Evolutionary conservation across 495 filamentous ascomycete genomes (phyloP).

Genomic region (Annulohypoxylon moriforme): DNA sequence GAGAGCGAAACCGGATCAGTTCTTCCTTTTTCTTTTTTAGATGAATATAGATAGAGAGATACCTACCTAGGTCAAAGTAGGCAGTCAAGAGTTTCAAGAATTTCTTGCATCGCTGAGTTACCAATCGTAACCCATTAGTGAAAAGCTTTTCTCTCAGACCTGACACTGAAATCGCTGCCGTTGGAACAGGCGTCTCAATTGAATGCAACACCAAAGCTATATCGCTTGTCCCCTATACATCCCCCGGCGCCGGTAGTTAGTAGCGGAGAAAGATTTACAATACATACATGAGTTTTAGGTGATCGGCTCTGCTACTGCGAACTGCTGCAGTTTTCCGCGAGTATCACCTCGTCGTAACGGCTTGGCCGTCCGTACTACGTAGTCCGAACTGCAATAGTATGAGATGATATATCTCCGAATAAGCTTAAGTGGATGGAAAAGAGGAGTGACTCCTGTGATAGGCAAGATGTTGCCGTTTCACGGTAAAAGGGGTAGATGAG

Average conservation of each 20-base stretch:
- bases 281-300: conserved; percentile 25
- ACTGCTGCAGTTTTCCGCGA: conserved; percentile 27
- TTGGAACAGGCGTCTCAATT: conserved; percentile 23
- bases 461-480: conserved; percentile 29
- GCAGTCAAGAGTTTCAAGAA: conserved; percentile 23
- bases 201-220: conserved; percentile 23
- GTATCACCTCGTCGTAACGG: conserved; percentile 10
- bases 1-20: conserved; percentile 33
- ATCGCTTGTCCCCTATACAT: conserved; percentile 9
- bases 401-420: conserved; percentile 42
- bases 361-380: conserved; percentile 11
- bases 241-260: conserved; percentile 18
- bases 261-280: conserved; percentile 15
- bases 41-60: conserved; percentile 2
- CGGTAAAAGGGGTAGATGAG: conserved; percentile 34
- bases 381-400: conserved; percentile 29
- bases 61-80: conserved; percentile 6
- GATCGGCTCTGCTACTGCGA: conserved; percentile 25
- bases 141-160: conserved; percentile 6
- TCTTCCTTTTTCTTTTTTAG: conserved; percentile 7
- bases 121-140: conserved; percentile 29
- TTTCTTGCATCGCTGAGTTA: conserved; percentile 21
- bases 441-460: conserved; percentile 29
- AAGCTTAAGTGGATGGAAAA: conserved; percentile 30
- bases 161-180: conserved; percentile 17